Base-by-base conservation (phyloP, 768 basidiomycete genomes). In the Phanerodontia chrysosporium region DNA sequence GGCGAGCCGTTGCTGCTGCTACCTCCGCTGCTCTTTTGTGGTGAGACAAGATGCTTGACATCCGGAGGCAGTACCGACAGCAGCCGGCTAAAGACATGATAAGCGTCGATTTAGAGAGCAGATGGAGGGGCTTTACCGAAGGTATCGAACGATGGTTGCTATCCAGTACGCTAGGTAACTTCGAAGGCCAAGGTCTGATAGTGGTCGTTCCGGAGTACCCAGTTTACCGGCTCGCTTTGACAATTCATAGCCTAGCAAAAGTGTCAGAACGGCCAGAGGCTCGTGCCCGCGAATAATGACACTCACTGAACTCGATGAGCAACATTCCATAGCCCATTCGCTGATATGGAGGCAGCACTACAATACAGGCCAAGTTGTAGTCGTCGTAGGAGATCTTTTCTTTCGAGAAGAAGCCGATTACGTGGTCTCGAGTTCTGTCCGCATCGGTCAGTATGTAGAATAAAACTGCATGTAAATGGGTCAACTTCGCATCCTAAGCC, bases 301-400 rank as follows among this genome's bases (percentile, higher is more conserved):
- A 25, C 92, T 45, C 69, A 96, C 96, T 98, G 78, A 98, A 97
- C 75, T 99, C 96, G 62, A 98, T 98, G 81, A 99, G 81, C 25
- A 98, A 85, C 80, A 92, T 93, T 2, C 96, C 97, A 66, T 89
- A 97, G 6, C 94, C 91, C 65, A 87, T 83, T 58, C 85, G 81
- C 67, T 98, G 96, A 67, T 87, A 93, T 18, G 95, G 97, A 1
- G 97, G 97, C 44, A 99, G 83, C 7, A 90, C 92, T 65, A 98
- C 87, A 66, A 99, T 99, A 72, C 93, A 95, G 2, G 96, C 96
- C 9, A 99, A 82, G 68, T 99, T 99, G 75, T 95, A 97, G 65
- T 96, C 92, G 65, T 99, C 97, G 63, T 94, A 96, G 1, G 95
- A 96, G 30, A 89, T 70, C 70, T 98, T 98, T 75, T 99, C 97